phyloP scores from a whole-genome alignment of 441 rosid species.

The Croton setiger region DNA sequence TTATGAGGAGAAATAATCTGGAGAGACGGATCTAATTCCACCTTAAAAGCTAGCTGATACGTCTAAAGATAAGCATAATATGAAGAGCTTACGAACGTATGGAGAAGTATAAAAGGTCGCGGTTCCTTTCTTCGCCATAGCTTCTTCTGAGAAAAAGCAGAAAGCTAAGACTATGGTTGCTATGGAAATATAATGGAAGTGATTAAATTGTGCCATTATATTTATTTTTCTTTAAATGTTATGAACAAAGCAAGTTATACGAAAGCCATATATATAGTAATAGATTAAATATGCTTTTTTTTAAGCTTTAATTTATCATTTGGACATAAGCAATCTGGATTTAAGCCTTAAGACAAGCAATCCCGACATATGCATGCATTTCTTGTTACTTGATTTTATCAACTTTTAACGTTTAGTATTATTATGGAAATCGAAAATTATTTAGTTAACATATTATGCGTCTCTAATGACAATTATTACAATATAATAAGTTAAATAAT shows the following conservation, averaged over 20 bases:
- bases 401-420: too few species aligned
- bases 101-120: slow-evolving; percentile 23
- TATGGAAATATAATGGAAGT: neutral
- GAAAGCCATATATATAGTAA: neutral
- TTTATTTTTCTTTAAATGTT: neutral
- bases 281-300: neutral
- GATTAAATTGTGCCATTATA: slow-evolving; percentile 1
- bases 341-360: neutral
- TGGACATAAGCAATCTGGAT: neutral
- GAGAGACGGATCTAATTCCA: too few species aligned
- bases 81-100: slow-evolving; percentile 23
- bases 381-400: too few species aligned
- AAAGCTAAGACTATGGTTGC: slow-evolving; percentile 3
- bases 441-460: too few species aligned
- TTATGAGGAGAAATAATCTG: too few species aligned
- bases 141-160: slow-evolving; percentile 16
- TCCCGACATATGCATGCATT: too few species aligned
- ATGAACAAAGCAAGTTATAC: neutral
- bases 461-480: too few species aligned
- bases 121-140: slow-evolving; percentile 21
- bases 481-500: too few species aligned
- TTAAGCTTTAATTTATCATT: neutral
- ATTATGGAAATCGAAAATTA: too few species aligned
- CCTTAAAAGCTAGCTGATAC: too few species aligned
- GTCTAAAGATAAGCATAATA: too few species aligned